These are phyloP conservation scores for Ceratocystis cacaofunesta DNA, from an alignment of 2,329 filamentous ascomycete species.

Conservation along the genomic window DNA sequence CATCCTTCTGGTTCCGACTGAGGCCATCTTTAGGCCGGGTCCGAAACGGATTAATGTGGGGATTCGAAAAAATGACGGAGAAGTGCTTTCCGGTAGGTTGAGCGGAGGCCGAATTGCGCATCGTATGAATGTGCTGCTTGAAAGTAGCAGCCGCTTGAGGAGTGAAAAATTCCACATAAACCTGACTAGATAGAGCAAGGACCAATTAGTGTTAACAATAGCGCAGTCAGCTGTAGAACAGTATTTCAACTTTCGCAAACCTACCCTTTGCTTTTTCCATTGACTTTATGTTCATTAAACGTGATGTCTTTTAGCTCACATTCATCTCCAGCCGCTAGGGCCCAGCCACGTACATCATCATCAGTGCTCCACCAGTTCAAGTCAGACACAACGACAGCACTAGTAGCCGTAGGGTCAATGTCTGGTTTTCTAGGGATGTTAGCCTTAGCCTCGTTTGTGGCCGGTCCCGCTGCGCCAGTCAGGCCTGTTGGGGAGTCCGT, in stretches of 20 bases:
- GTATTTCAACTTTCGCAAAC: conserved; percentile 22
- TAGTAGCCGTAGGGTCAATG: conserved; percentile 35
- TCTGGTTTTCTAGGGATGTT: conserved; percentile 29
- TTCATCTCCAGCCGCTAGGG: conserved; percentile 64
- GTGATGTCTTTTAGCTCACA: conserved; percentile 81
- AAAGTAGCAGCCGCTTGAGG: conserved; percentile 72
- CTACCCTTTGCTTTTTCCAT: conserved; percentile 96
- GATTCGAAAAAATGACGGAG: conserved; percentile 58
- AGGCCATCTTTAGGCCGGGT: conserved; percentile 72
- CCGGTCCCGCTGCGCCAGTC: conserved; percentile 21
- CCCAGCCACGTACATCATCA: conserved; percentile 83
- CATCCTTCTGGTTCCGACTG: conserved; percentile 18
- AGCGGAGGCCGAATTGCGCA: conserved; percentile 30
- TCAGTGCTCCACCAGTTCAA: conserved; percentile 96
- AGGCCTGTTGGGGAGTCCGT: conserved; percentile 23
- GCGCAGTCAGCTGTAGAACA: background rate
- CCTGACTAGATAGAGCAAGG: conserved; percentile 36
- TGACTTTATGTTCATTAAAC: conserved; percentile 97
- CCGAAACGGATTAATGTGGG: conserved; percentile 72
- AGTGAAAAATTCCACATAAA: conserved; percentile 71
- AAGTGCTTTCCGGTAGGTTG: conserved; percentile 53
- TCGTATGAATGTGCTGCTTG: conserved; percentile 65
- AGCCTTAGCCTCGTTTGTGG: conserved; percentile 26
- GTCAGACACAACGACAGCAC: conserved; percentile 73
- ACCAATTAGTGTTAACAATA: background rate